Percentiles rank a stretch among this genome's conserved stretches.
These are phyloP conservation scores for Globisporangium cystogenes DNA, from an alignment of 352 stramenopile genomes.

Conservation along the genomic window DNA sequence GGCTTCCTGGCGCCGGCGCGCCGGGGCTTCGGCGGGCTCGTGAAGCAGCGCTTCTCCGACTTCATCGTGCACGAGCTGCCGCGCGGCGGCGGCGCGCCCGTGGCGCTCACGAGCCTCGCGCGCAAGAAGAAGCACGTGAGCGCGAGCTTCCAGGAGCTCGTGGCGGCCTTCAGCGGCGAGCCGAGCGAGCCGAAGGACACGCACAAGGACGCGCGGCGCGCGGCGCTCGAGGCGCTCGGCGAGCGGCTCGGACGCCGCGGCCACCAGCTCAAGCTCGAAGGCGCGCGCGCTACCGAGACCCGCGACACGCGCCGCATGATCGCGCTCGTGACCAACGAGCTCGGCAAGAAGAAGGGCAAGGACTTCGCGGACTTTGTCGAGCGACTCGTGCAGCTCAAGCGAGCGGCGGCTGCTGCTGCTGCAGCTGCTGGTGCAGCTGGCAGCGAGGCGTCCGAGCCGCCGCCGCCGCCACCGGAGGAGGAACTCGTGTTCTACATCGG, in stretches of 20 bases:
- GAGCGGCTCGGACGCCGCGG: slow-evolving; percentile 8
- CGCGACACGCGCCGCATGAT: slow-evolving; percentile 52
- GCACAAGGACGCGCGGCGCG: slow-evolving; percentile 4
- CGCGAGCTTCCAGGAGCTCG: slow-evolving; percentile 30
- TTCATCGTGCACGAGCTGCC: slow-evolving; percentile 81
- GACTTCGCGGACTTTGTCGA: slow-evolving; percentile 75
- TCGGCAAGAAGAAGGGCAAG: slow-evolving; percentile 57
- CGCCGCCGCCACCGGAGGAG: too few relatives aligned
- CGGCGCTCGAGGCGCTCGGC: slow-evolving; percentile 18
- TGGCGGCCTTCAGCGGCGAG: slow-evolving; percentile 24
- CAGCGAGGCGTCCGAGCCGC: slow-evolving; percentile 6
- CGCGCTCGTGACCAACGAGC: slow-evolving; percentile 39
- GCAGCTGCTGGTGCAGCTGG: background rate
- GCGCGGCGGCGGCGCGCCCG: slow-evolving; percentile 12
- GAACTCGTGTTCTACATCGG: slow-evolving; percentile 68
- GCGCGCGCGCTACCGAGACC: slow-evolving; percentile 26
- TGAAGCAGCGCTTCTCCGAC: slow-evolving; percentile 84
- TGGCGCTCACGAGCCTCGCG: slow-evolving; percentile 29
- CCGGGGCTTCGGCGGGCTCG: slow-evolving; percentile 50
- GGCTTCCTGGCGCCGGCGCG: slow-evolving; percentile 34
- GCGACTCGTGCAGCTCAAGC: slow-evolving; percentile 39
- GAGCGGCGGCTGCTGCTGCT: slow-evolving; percentile 7
- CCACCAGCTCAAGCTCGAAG: slow-evolving; percentile 13
- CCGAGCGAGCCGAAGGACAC: background rate
- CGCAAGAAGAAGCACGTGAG: slow-evolving; percentile 31